Conservation (phyloP, 1,139 yeast species). For the Taphrina pruni region DNA sequence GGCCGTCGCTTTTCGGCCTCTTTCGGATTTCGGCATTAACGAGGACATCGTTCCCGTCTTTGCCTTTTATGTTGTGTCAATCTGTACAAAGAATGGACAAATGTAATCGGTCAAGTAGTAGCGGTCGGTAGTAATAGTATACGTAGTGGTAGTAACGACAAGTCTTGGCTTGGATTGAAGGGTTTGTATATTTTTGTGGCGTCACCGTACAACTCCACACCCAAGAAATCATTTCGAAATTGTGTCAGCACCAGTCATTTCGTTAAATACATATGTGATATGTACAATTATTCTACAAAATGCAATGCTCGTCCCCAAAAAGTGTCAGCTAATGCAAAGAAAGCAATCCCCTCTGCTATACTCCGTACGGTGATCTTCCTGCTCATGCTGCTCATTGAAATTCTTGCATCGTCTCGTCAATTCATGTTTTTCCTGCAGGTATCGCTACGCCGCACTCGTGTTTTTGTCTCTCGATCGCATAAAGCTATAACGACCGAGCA, state of each 20-base stretch:
- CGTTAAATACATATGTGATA: not conserved
- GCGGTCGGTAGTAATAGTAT: not conserved
- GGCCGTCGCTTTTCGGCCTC: constrained; percentile 38
- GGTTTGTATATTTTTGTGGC: not conserved
- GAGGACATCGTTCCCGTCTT: too few relatives aligned
- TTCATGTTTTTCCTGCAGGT: not conserved
- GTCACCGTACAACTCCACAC: not conserved
- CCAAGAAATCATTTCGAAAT: too few relatives aligned
- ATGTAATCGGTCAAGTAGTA: not conserved
- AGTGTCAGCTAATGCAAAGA: too few relatives aligned
- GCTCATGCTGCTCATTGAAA: too few relatives aligned
- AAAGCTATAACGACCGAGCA: constrained; percentile 24
- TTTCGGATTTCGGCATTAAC: constrained; percentile 34
- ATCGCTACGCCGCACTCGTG: not conserved
- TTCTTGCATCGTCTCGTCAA: too few relatives aligned
- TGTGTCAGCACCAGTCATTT: too few relatives aligned
- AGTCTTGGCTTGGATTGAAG: not conserved
- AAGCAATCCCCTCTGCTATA: too few relatives aligned
- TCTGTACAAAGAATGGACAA: too few relatives aligned
- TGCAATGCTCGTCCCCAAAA: not conserved
- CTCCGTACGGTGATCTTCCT: too few relatives aligned
- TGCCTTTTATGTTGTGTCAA: too few relatives aligned
- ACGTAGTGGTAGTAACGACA: too few relatives aligned
- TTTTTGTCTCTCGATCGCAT: constrained; percentile 13
- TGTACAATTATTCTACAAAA: not conserved